Evolutionary conservation across 352 stramenopile species (phyloP), one percentile per base, ranked within the genome.

Genomic region (Phytophthora tentaculata): DNA sequence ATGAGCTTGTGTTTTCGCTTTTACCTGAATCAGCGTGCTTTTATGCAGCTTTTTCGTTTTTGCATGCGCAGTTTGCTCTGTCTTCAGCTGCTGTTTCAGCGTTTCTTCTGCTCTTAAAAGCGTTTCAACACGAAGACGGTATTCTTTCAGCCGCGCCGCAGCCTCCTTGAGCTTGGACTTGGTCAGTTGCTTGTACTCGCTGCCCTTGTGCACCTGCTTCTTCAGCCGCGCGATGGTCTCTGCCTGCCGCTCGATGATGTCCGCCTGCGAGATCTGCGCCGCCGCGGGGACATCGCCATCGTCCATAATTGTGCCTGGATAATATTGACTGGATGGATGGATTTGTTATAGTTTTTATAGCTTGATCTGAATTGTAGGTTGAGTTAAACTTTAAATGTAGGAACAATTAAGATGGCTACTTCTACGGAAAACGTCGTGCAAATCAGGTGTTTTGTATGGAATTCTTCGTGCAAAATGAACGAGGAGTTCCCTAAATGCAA

Each of bases 141-240:
- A 92, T 59, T 90, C 84, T 20, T 76, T 76, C 22, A 92, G 68
- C 14, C 81, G 74, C 29, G 64, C 52, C 8, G 84, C 84, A 19
- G 84, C 84, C 53, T 92, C 81, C 51, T 90, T 92, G 19, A 92
- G 80, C 73, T 86, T 86, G 23, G 69, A 56, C 56, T 92, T 92
- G 20, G 80, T 89, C 48, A 84, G 58, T 29, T 67, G 60, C 56
- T 85, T 83, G 73, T 89, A 90, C 64, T 87, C 79, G 6, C 51
- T 55, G 2, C 67, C 80, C 7, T 60, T 66, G 51, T 73, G 56
- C 13, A 71, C 78, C 29, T 85, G 67, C n/a, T 56, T 48, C 61
- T 85, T 47, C 6, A 92, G 76, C 53, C 67, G 69, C 24, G 77
- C 79, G 51, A 92, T 88, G 22, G 61, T 75, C 57, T 86, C 64